Evolutionary conservation across 1,284 basidiomycete genomes (phyloP), one percentile per base, ranked within the genome.

Genomic region (Ceratobasidium sp.): DNA sequence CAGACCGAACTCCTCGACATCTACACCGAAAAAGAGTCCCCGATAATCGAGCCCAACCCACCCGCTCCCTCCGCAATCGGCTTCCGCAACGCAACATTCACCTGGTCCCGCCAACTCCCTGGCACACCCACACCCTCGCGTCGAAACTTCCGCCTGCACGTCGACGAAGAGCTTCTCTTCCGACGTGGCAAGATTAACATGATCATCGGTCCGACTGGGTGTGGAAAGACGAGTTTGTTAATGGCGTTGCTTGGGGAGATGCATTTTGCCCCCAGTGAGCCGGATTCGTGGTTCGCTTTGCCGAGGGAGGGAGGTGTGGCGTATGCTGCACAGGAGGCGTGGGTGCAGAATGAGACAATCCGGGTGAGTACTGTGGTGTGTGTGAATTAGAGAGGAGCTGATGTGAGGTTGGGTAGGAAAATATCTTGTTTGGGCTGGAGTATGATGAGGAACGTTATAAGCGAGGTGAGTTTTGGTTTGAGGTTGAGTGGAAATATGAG

Each of bases 161-260:
- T 90, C 32, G 81, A 86, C 3, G 82, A 78, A 1, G 85, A 88
- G 73, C 78, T 91, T 0, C 76, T 83, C 1, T 91, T 91, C 81
- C 84, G 84, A 62, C 83, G 81, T 46, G 85, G 86, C 23, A 80
- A 83, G 75, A 82, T 91, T 75, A 90, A 89, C 78, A 79, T 91
- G 38, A 85, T 92, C 70, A 81, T 88, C 41, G 89, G 90, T 21
- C 85, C 89, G 0, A 87, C 86, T 1, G 86, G 82, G 43, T 81
- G 80, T 6, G 82, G 82, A 16, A 77, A 77, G 61, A 70, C 74
- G n/a, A 50, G 44, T n/a, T 57, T 75, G 75, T 77, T 73, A 18
- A 47, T 52, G 47, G 82, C 87, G 86, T 87, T 89, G 77, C 86
- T 90, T 18, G 88, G 78, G 0, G 75, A 75, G 26, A 74, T 75